Evolutionary conservation across 2,329 filamentous ascomycete genomes (phyloP), one percentile per base, ranked within the genome.

Genomic region (Aspergillus udagawae): DNA sequence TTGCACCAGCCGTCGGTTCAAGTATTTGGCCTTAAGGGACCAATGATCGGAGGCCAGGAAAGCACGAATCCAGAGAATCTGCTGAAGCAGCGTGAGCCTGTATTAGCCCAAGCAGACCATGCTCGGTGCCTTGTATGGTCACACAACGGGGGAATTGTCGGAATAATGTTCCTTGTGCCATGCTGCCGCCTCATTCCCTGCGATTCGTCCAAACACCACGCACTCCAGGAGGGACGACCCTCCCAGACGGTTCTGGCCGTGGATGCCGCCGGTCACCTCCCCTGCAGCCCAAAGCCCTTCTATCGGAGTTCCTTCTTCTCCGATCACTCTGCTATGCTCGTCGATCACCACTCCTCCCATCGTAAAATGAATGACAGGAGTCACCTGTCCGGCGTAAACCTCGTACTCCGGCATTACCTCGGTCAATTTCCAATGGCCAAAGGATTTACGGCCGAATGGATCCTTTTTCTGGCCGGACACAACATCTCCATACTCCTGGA

Each of bases 281-380:
- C 86, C 86, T 0, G 85, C 85, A 0, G 80, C 84, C 81, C 83
- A 87, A 0, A 88, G 63, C 0, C 85, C 85, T 3, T 75, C 65
- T 35, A 88, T 82, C 0, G 78, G 77, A 32, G 67, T 67, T 12
- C 76, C 67, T 2, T 72, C 66, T 7, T 67, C 66, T 5, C 74
- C 70, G 12, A 88, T 64, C 0, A 87, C 79, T 60, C 82, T 79
- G 1, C 79, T 77, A 48, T 78, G 73, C 6, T 80, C 73, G 62
- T 84, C 82, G 61, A 87, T 83, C 2, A 81, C 74, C 0, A 81
- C 84, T 0, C 85, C 85, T 4, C 85, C 85, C 85, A 88, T 88
- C 1, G 85, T 87, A 63, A 87, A 88, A 64, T 88, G 85, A 2
- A 84, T 78, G 0, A 87, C 83, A 0, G 85, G 85, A 4, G 86